A percentile compares a stretch with the other conserved stretches of the same genome.
Evolutionary conservation across 345 rosid species (phyloP).

Genomic region (Dipteronia dyeriana): DNA sequence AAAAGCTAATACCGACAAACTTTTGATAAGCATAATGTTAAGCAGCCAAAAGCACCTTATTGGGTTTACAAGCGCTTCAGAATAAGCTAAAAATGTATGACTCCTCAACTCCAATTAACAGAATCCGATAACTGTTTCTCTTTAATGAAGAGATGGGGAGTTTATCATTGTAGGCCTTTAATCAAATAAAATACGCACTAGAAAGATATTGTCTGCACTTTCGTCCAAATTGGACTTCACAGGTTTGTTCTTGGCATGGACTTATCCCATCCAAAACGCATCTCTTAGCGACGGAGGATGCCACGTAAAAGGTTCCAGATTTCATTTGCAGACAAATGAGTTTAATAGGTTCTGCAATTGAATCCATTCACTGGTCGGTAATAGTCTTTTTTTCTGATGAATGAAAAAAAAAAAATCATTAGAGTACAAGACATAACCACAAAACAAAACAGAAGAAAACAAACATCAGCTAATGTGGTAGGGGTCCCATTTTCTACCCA

Average conservation of each 20-base stretch:
- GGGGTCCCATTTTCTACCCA: conserved; percentile 17
- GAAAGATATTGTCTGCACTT: no score
- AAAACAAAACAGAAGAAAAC: conserved; percentile 1
- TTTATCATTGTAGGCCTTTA: no score
- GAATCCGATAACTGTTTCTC: neutral
- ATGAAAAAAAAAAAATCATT: neutral
- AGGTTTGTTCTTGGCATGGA: no score
- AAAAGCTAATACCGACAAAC: conserved; percentile 2
- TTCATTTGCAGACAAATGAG: neutral
- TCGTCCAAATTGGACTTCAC: no score
- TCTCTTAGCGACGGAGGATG: no score
- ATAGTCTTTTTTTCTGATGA: neutral
- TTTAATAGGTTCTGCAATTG: neutral
- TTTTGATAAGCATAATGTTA: no score
- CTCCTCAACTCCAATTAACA: neutral
- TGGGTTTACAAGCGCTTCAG: neutral
- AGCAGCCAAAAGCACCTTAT: neutral
- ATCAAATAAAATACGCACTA: no score
- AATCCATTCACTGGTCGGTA: neutral
- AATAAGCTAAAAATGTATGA: neutral
- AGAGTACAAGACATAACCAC: neutral
- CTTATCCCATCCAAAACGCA: no score
- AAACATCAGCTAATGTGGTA: neutral
- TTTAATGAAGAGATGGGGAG: no score
- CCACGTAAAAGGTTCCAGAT: neutral